These are phyloP conservation scores for Alternaria arborescens DNA, from an alignment of 2,329 filamentous ascomycete species.

Conservation along the genomic window DNA sequence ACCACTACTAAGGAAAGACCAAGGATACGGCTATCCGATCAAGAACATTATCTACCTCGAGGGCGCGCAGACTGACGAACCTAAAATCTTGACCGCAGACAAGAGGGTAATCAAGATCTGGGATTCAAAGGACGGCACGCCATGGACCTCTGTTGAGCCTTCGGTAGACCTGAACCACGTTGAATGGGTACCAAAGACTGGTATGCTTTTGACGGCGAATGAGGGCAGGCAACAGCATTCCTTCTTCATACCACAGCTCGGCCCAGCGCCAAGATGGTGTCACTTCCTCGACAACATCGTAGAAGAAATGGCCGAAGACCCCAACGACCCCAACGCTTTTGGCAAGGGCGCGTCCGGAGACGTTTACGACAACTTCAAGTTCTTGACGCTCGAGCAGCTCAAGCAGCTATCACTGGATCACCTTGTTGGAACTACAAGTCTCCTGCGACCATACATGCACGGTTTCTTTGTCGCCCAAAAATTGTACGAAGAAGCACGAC, in stretches of 20 bases:
- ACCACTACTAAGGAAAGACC: conserved; percentile 88
- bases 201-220: conserved; percentile 96
- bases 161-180: conserved; percentile 94
- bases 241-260: conserved; percentile 93
- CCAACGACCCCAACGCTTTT: conserved; percentile 68
- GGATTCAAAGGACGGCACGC: conserved; percentile 81
- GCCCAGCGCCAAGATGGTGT: conserved; percentile 94
- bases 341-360: conserved; percentile 69
- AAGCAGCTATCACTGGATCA: conserved; percentile 86
- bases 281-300: conserved; percentile 96
- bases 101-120: conserved; percentile 98
- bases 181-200: conserved; percentile 88
- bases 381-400: conserved; percentile 87
- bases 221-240: conserved; percentile 95
- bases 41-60: conserved; percentile 78
- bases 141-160: conserved; percentile 96
- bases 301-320: conserved; percentile 94
- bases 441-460: conserved; percentile 97
- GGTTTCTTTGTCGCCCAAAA: conserved; percentile 97
- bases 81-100: conserved; percentile 88
- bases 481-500: conserved; percentile 90
- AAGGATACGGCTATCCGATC: conserved; percentile 93
- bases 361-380: conserved; percentile 99
- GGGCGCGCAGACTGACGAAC: conserved; percentile 71
- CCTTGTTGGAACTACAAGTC: conserved; percentile 86